Evolutionary conservation across 495 filamentous ascomycete genomes (phyloP).

Genomic region (Trichocladium uniseriatum): DNA sequence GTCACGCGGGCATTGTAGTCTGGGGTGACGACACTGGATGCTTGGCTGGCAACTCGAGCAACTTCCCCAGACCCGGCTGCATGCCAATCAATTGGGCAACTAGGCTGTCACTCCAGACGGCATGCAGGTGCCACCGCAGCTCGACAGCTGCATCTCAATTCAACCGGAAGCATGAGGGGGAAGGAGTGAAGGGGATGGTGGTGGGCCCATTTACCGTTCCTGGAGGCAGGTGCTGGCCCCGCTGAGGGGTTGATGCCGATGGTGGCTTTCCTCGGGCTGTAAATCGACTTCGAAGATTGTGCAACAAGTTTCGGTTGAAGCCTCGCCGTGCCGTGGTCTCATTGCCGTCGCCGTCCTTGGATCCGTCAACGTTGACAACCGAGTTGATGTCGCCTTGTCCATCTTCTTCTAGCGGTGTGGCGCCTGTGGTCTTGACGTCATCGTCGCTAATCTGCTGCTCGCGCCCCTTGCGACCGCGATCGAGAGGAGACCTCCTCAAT

Average conservation of each 20-base stretch:
- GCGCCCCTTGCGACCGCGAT: conserved; percentile 9
- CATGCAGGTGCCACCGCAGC: not conserved
- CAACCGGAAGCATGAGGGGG: not conserved
- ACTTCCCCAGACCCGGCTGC: not conserved
- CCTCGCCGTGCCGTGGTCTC: conserved; percentile 23
- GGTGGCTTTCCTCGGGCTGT: conserved; percentile 16
- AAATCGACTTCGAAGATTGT: conserved; percentile 24
- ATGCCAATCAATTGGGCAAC: not conserved
- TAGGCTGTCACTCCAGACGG: too few species aligned
- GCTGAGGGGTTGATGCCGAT: conserved; percentile 21
- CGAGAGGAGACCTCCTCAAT: conserved; percentile 18
- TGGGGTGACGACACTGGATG: conserved; percentile 18
- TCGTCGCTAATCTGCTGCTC: conserved; percentile 6
- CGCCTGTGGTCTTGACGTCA: conserved; percentile 12
- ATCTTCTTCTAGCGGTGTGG: not conserved
- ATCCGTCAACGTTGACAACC: not conserved
- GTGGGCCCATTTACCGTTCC: conserved; percentile 8
- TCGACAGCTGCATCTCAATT: conserved; percentile 1
- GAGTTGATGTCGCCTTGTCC: not conserved
- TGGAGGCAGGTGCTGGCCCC: conserved; percentile 11
- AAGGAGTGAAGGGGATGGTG: not conserved
- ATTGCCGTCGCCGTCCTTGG: not conserved
- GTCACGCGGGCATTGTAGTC: conserved; percentile 18
- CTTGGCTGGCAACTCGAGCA: conserved; percentile 3
- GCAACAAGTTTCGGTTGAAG: conserved; percentile 29